phyloP scores from a whole-genome alignment of 2,329 filamentous ascomycete species.

The Colletotrichum somersetense region DNA sequence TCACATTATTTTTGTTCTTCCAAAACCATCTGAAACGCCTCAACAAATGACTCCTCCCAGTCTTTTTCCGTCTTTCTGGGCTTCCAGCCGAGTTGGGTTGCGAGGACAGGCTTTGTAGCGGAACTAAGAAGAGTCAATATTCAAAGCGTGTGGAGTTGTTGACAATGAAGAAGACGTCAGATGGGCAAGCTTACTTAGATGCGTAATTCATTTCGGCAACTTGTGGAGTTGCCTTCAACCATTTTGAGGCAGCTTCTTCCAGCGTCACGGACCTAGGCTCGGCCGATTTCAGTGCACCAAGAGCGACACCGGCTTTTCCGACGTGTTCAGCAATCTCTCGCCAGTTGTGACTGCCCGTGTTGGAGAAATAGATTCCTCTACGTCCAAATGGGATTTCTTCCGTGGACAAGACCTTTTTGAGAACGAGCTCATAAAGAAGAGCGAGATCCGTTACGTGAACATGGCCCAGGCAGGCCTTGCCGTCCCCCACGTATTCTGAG shows the following conservation, averaged over 20 bases:
- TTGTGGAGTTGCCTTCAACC: conserved; percentile 7
- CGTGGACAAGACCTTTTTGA: conserved; percentile 50
- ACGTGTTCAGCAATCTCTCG: conserved; percentile 52
- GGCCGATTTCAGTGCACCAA: conserved; percentile 49
- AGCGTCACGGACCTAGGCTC: conserved; percentile 26
- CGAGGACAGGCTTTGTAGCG: conserved; percentile 45
- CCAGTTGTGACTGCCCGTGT: conserved; percentile 56
- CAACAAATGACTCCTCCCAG: conserved; percentile 45
- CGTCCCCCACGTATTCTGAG: conserved; percentile 51
- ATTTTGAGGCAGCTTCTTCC: conserved; percentile 19
- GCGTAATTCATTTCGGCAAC: conserved; percentile 36
- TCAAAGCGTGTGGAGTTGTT: neutral
- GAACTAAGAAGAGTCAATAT: conserved; percentile 1
- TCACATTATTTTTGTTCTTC: neutral
- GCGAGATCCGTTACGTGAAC: conserved; percentile 61
- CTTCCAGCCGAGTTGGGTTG: conserved; percentile 50
- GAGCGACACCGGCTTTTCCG: conserved; percentile 49
- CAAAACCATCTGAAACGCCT: conserved; percentile 36
- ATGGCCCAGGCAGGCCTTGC: conserved; percentile 55
- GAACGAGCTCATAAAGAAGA: conserved; percentile 54
- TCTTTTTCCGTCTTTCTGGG: conserved; percentile 48
- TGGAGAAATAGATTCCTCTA: conserved; percentile 58
- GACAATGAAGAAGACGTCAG: neutral
- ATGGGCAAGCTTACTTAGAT: neutral
- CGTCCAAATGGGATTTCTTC: conserved; percentile 52